phyloP scores from a whole-genome alignment of 2,329 filamentous ascomycete genomes.

The Grosmannia clavigera region DNA sequence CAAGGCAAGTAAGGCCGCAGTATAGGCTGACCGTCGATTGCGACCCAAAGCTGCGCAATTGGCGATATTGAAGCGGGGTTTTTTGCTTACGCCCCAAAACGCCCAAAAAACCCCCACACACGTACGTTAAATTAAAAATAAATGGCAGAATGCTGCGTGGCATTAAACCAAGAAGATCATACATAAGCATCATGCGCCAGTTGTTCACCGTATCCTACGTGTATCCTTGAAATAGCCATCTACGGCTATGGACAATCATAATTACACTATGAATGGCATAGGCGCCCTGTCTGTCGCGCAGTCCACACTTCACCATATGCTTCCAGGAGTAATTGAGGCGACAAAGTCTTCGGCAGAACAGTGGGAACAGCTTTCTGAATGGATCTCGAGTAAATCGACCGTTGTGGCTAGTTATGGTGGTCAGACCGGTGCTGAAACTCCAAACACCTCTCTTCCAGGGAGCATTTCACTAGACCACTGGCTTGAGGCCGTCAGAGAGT shows the following conservation, averaged over 20 bases:
- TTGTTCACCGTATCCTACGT: too few relatives aligned
- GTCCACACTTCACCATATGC: neutral
- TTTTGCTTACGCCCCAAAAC: neutral
- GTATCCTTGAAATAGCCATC: neutral
- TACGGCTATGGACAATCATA: neutral
- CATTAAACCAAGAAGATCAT: too few relatives aligned
- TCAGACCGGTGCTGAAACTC: neutral
- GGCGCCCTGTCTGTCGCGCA: neutral
- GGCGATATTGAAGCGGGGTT: neutral
- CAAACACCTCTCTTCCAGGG: neutral
- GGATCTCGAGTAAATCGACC: neutral
- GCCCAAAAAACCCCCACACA: neutral
- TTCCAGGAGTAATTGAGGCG: neutral
- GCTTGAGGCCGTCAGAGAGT: neutral
- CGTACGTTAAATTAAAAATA: too few relatives aligned
- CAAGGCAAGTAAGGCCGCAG: neutral
- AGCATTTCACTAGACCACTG: neutral
- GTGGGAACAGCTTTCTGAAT: neutral
- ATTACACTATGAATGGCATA: neutral
- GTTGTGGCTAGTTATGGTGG: neutral
- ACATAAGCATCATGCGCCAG: too few relatives aligned
- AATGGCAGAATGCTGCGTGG: too few relatives aligned
- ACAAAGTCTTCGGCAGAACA: neutral
- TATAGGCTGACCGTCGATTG: neutral
- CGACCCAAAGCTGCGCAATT: neutral